A percentile compares a stretch with the other conserved stretches of the same genome.
phyloP scores from a whole-genome alignment of 176 grass and related monocot species.

The Phoenix roebelenii region DNA sequence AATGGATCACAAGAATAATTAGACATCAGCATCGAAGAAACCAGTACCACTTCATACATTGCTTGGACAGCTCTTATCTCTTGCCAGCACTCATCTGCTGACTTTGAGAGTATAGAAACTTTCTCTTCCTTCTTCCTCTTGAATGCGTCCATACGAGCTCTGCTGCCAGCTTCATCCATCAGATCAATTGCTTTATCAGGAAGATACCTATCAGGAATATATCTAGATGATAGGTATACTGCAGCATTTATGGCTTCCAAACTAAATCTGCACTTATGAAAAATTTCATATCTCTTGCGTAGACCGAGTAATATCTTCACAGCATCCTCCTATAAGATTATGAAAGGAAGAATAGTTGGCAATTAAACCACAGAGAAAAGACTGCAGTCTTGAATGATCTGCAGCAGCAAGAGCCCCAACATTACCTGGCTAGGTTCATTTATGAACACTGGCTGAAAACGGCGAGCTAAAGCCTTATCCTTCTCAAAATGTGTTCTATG shows the following conservation, averaged over 20 bases:
- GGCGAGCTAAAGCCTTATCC: slow-evolving; percentile 94
- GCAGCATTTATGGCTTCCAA: slow-evolving; percentile 79
- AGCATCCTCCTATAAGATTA: slow-evolving; percentile 51
- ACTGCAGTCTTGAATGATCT: not conserved
- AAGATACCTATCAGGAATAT: slow-evolving; percentile 86
- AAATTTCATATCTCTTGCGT: slow-evolving; percentile 71
- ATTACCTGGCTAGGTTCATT: slow-evolving; percentile 78
- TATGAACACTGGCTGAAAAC: slow-evolving; percentile 83
- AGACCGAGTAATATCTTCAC: slow-evolving; percentile 80
- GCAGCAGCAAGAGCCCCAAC: not conserved
- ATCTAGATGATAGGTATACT: slow-evolving; percentile 91
- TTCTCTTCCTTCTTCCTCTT: slow-evolving; percentile 85
- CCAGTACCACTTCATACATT: slow-evolving; percentile 79
- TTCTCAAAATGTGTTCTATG: slow-evolving; percentile 86
- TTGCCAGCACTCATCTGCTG: slow-evolving; percentile 91
- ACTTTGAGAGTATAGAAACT: slow-evolving; percentile 65
- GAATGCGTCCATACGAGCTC: slow-evolving; percentile 76
- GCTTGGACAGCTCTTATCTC: slow-evolving; percentile 89
- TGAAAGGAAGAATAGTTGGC: not conserved
- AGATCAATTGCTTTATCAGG: slow-evolving; percentile 99
- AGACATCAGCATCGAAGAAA: not conserved
- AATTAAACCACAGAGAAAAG: not conserved
- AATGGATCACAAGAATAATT: not conserved
- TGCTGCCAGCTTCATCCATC: slow-evolving; percentile 96
- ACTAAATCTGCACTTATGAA: slow-evolving; percentile 89